Percentiles rank a stretch among this genome's conserved stretches.
phyloP scores from a whole-genome alignment of 176 grass and related monocot species.

The Avena atlantica region DNA sequence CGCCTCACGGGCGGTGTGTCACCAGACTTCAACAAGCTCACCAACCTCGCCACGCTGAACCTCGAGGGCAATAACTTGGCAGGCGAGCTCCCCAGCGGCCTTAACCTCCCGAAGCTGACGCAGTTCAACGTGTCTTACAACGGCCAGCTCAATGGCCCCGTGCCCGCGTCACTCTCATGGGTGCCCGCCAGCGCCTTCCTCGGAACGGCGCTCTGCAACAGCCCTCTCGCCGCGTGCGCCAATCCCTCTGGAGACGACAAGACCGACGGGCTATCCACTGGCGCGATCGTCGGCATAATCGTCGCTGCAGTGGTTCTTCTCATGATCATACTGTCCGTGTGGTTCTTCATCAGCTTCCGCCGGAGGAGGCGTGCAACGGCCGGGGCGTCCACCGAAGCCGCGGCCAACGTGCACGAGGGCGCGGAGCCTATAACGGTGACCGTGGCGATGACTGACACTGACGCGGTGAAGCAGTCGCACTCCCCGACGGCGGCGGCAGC shows the following conservation, averaged over 20 bases:
- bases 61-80: conserved; percentile 56
- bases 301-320: conserved; percentile 34
- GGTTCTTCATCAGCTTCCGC: conserved; percentile 39
- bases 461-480: conserved; percentile 26
- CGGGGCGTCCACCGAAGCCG: background rate
- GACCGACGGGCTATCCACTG: conserved; percentile 47
- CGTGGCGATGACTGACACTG: conserved; percentile 9
- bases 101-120: conserved; percentile 28
- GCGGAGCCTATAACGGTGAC: conserved; percentile 29
- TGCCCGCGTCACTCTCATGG: conserved; percentile 53
- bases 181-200: conserved; percentile 55
- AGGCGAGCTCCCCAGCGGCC: conserved; percentile 49
- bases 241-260: background rate
- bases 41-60: conserved; percentile 42
- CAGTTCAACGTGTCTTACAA: conserved; percentile 82
- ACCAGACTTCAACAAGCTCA: conserved; percentile 52
- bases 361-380: background rate
- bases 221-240: conserved; percentile 42
- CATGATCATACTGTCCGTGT: conserved; percentile 49
- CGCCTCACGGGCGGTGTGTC: conserved; percentile 53
- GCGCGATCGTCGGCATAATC: conserved; percentile 66
- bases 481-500: conserved; percentile 14
- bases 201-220: conserved; percentile 58
- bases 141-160: conserved; percentile 46
- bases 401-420: conserved; percentile 33